These are phyloP conservation scores for Chlamydomonas reinhardtii DNA, from an alignment of 163 green algal genomes.

Conservation along the genomic window DNA sequence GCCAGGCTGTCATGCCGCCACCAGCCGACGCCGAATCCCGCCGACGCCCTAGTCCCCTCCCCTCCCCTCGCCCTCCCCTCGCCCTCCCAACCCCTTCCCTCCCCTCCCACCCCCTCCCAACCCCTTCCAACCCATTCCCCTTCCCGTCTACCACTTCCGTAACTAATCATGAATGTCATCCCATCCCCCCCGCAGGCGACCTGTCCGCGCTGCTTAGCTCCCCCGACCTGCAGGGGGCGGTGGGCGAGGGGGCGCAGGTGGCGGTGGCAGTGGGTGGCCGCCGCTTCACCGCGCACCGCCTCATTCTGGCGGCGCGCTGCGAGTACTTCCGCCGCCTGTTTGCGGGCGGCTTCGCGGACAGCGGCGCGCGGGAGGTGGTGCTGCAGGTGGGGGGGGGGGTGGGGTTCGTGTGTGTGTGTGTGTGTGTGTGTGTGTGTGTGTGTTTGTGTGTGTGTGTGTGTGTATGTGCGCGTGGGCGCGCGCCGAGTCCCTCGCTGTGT, in stretches of 20 bases:
- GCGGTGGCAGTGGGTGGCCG: constrained; percentile 8
- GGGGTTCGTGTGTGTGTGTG: no score
- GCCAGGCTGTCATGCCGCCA: no score
- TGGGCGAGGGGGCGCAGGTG: background rate
- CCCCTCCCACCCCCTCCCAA: background rate
- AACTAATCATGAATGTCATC: no score
- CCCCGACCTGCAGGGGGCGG: background rate
- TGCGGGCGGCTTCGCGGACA: constrained; percentile 38
- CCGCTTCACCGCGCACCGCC: constrained; percentile 6
- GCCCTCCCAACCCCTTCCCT: background rate
- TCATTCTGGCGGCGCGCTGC: constrained; percentile 32
- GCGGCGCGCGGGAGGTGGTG: constrained; percentile 13
- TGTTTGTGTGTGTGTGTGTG: no score
- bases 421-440: no score
- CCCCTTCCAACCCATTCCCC: background rate
- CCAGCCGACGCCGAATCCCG: no score
- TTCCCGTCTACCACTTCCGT: no score
- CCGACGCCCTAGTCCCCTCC: no score
- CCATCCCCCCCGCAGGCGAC: background rate
- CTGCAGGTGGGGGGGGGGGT: constrained; percentile 10
- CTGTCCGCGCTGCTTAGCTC: constrained; percentile 19
- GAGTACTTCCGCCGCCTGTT: constrained; percentile 41
- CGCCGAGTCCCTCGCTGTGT: no score
- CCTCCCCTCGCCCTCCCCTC: background rate
- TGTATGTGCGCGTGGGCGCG: no score